These are phyloP conservation scores for Debaryomyces fabryi DNA, from an alignment of 1,139 yeast genomes.

Conservation along the genomic window DNA sequence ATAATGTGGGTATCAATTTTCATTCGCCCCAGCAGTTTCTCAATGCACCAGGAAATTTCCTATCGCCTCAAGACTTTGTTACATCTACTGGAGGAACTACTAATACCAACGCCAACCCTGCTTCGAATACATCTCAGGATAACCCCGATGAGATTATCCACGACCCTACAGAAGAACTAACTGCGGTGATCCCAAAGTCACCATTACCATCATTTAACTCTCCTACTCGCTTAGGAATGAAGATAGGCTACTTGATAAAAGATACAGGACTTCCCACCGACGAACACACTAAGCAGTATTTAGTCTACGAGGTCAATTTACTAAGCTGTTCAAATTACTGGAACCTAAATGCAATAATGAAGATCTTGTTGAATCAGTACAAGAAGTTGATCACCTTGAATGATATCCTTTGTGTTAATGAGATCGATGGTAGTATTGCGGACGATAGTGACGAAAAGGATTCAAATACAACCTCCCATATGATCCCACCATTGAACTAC, in stretches of 20 bases:
- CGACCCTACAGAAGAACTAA: constrained; percentile 58
- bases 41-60: constrained; percentile 37
- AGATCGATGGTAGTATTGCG: constrained; percentile 23
- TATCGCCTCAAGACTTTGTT: constrained; percentile 35
- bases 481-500: constrained; percentile 11
- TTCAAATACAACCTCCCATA: constrained; percentile 17
- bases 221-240: constrained; percentile 70
- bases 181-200: constrained; percentile 62
- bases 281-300: constrained; percentile 21
- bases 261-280: background rate
- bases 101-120: background rate
- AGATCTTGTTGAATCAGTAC: constrained; percentile 64
- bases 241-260: constrained; percentile 69
- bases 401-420: constrained; percentile 40
- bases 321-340: constrained; percentile 71
- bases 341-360: constrained; percentile 58
- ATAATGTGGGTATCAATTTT: constrained; percentile 26
- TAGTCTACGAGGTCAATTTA: constrained; percentile 61
- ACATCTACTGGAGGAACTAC: constrained; percentile 13
- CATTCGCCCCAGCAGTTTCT: constrained; percentile 46
- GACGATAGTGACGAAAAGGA: constrained; percentile 10
- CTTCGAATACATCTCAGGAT: background rate
- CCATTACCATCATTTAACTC: constrained; percentile 70
- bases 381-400: constrained; percentile 61
- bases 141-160: constrained; percentile 40